A percentile compares a stretch with the other conserved stretches of the same genome.
These are phyloP conservation scores for Amauroascus niger DNA, from an alignment of 2,329 filamentous ascomycete species.

Conservation along the genomic window DNA sequence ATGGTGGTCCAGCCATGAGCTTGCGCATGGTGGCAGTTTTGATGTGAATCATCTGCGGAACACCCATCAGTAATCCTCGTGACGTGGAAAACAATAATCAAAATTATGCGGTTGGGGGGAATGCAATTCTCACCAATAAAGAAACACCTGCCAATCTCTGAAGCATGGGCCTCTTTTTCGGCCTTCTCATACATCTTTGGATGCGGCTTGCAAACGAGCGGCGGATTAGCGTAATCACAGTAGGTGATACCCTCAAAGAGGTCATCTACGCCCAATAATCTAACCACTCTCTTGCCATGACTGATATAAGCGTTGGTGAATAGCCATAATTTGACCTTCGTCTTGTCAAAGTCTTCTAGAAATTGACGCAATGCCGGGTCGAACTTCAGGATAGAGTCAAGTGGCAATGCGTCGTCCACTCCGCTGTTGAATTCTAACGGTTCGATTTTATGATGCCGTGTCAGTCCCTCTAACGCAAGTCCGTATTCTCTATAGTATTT, in stretches of 20 bases:
- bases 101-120: background rate
- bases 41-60: slow-evolving; percentile 67
- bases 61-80: background rate
- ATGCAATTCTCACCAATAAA: slow-evolving; percentile 69
- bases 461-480: slow-evolving; percentile 89
- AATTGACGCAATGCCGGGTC: slow-evolving; percentile 64
- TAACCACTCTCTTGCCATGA: slow-evolving; percentile 74
- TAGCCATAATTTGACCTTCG: slow-evolving; percentile 81
- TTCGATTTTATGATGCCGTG: slow-evolving; percentile 89
- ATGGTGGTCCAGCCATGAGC: slow-evolving; percentile 76
- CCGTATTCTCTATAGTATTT: slow-evolving; percentile 96
- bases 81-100: background rate
- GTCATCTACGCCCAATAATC: slow-evolving; percentile 70
- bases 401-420: slow-evolving; percentile 86
- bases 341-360: slow-evolving; percentile 70
- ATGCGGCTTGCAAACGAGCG: slow-evolving; percentile 79
- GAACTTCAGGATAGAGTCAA: slow-evolving; percentile 74
- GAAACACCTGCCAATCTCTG: slow-evolving; percentile 63
- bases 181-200: slow-evolving; percentile 76
- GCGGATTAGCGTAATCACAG: slow-evolving; percentile 70
- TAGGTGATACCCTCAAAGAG: slow-evolving; percentile 91
- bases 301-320: slow-evolving; percentile 94
- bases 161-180: slow-evolving; percentile 70
- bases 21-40: slow-evolving; percentile 69
- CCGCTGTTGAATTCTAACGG: slow-evolving; percentile 87